Conservation (phyloP, 768 basidiomycete species). For the Tremella mesenterica region DNA sequence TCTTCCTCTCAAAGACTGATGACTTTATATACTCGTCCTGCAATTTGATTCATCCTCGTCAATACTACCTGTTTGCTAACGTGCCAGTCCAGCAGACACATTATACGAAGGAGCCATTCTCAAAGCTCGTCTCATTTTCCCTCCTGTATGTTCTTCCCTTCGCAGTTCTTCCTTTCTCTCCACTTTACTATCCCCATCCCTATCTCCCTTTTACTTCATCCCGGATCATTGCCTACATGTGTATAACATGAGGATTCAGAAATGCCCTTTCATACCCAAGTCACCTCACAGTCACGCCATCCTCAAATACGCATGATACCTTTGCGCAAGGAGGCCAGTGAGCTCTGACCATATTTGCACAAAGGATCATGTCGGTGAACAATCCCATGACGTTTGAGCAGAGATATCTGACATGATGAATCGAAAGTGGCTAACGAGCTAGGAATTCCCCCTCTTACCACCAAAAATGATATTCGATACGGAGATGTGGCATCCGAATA, state of each 20-base stretch:
- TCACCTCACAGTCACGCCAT: too few relatives aligned
- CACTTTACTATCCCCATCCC: too few relatives aligned
- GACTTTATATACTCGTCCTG: not conserved
- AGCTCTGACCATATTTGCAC: too few relatives aligned
- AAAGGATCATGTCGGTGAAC: too few relatives aligned
- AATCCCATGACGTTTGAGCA: too few relatives aligned
- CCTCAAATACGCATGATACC: too few relatives aligned
- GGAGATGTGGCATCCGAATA: conserved; percentile 50
- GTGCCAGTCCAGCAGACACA: conserved; percentile 73
- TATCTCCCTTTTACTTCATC: too few relatives aligned
- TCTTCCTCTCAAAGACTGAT: not conserved
- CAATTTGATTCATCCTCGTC: too few relatives aligned
- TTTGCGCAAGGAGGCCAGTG: too few relatives aligned
- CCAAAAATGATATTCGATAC: conserved; percentile 68
- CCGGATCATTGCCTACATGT: too few relatives aligned
- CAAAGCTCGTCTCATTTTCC: conserved; percentile 82
- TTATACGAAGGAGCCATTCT: conserved; percentile 95
- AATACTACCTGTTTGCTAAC: conserved; percentile 1
- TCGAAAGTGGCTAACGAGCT: conserved; percentile 4
- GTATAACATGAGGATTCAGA: too few relatives aligned
- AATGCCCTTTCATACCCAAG: too few relatives aligned
- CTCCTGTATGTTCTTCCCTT: conserved; percentile 46
- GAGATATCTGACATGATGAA: not conserved
- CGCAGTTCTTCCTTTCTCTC: not conserved
- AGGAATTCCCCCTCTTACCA: conserved; percentile 78